Evolutionary conservation across 2,329 filamentous ascomycete genomes (phyloP), one percentile per base, ranked within the genome.

Genomic region (Verticillium isaacii): DNA sequence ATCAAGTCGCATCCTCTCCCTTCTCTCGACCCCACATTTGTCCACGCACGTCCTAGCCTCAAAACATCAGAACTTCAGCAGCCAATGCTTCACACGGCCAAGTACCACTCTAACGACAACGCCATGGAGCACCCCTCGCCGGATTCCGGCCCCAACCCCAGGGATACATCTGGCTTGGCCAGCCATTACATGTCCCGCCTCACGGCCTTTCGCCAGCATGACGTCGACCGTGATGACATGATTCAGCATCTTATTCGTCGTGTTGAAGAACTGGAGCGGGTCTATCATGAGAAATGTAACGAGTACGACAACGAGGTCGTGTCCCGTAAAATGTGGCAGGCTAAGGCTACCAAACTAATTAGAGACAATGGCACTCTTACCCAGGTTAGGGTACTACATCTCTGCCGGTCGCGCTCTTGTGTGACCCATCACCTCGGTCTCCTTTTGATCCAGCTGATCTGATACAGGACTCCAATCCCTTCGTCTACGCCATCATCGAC

Each of bases 401-500:
- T 36, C 34, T 36, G 9, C 34, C 14, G 37, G 12, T 41, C 6
- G 9, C 17, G 55, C 62, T 56, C 11, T 32, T 12, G 14, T 55
- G n/a, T 56, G 12, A 8, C 17, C 3, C 5, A 56, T n/a, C 54
- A 12, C 23, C 2, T n/a, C 50, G 11, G 50, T 54, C 4, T 7
- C n/a, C 29, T 3, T 29, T 25, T 15, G 23, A 32, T 14, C 54
- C 23, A 7, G 23, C 54, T 56, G 11, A 56, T 25, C 23, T 19
- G 8, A 17, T 5, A 11, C 60, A 75, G 72, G 72, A 75, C 57
- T 69, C 71, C 32, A 68, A 68, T 17, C 67, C 70, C 0, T 74
- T 75, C 39, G 73, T 71, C 11, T 72, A 70, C 41, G 70, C 71
- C 32, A 68, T 75, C 54, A 69, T 76, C 23, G 74, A 76, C 32